Evolutionary conservation across 495 filamentous ascomycete species (phyloP).

Genomic region (Penicillium paradoxum): DNA sequence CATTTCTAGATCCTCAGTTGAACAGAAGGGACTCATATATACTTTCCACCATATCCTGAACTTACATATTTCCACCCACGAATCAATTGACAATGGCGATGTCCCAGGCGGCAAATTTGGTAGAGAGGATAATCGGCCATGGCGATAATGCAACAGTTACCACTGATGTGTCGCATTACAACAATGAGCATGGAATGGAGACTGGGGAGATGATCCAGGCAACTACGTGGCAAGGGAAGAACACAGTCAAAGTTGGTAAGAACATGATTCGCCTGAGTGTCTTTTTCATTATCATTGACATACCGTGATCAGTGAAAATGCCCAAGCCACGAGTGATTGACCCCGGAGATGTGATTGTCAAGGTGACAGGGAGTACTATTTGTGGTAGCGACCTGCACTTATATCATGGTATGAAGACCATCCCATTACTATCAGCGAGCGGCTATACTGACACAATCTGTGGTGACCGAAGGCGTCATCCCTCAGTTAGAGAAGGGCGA

Average conservation of each 20-base stretch:
- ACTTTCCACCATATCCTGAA: neutral
- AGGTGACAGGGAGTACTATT: constrained; percentile 78
- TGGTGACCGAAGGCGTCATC: constrained; percentile 42
- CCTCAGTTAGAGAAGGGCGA: constrained; percentile 76
- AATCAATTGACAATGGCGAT: constrained; percentile 43
- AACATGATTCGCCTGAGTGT: neutral
- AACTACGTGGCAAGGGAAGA: constrained; percentile 38
- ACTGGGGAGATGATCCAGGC: constrained; percentile 16
- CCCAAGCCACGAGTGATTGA: constrained; percentile 68
- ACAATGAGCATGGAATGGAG: constrained; percentile 22
- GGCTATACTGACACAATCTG: neutral
- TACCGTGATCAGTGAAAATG: constrained; percentile 44
- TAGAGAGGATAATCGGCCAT: constrained; percentile 64
- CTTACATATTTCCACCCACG: neutral
- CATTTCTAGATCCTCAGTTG: neutral
- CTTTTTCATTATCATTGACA: neutral
- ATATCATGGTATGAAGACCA: constrained; percentile 51
- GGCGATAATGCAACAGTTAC: constrained; percentile 29
- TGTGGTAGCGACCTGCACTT: constrained; percentile 86
- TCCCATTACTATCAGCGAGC: neutral
- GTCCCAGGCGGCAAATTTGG: constrained; percentile 57
- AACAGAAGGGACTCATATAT: neutral
- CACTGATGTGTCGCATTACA: constrained; percentile 28
- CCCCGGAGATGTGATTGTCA: constrained; percentile 72
- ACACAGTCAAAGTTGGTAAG: constrained; percentile 32